Evolutionary conservation across 768 basidiomycete species (phyloP), one percentile per base, ranked within the genome.

Genomic region (Jaapia argillacea): DNA sequence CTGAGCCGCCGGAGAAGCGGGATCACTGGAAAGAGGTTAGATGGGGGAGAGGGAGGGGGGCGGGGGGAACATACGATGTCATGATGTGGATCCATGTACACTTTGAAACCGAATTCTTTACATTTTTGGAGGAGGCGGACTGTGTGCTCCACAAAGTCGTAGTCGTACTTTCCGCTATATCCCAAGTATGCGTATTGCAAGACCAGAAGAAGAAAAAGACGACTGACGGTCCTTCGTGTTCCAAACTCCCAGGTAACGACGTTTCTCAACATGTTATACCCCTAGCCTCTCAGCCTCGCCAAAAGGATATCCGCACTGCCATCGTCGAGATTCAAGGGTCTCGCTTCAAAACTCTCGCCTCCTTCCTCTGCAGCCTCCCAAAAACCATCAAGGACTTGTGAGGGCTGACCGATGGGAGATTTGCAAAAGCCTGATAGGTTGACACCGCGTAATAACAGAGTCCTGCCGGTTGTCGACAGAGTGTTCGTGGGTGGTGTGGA

Each of bases 1-100:
- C 93, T 3, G 89, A 91, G 6, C 94, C 94, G 16, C 91, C 90
- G 14, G 85, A 84, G 67, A 90, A 94, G 36, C 94, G 86, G 1
- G 92, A 94, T 85, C 91, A 98, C 86, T 94, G 52, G 3, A 16
- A 24, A 20, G 0, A 10, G 5, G 37, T 10, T n/a, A n/a, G n/a
- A n/a, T n/a, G n/a, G n/a, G n/a, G n/a, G n/a, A n/a, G n/a, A n/a
- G n/a, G 18, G 26, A 22, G 24, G 33, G 23, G 5, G 6, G 20
- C 44, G 14, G 21, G 35, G 4, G 35, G 28, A 27, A 6, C 23
- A 16, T 58, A 96, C 93, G 33, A 77, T 74, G 55, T 99, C 94
- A 60, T 99, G 96, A 60, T 99, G 94, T 4, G 94, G 91, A 54
- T 97, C 92, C 68, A 99, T 79, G 61, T 79, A 96, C 10, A 92